phyloP scores from a whole-genome alignment of 768 basidiomycete species.

The Hygrophoropsis aurantiaca region DNA sequence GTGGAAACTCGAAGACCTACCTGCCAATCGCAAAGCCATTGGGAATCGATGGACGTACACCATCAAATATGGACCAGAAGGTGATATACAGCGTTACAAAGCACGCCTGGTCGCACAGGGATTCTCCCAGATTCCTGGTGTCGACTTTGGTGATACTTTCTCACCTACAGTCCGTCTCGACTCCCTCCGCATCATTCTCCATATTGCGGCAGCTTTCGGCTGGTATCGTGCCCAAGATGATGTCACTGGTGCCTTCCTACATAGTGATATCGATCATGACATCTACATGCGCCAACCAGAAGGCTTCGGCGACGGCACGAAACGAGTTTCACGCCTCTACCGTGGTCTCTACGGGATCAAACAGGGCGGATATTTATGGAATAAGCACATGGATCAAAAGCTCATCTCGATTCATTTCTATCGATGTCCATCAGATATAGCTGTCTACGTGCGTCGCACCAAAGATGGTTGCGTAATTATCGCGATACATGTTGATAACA shows the following conservation, averaged over 20 bases:
- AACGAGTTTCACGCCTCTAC: slow-evolving; percentile 19
- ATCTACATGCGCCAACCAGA: slow-evolving; percentile 42
- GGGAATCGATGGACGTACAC: slow-evolving; percentile 1
- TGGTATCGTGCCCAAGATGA: slow-evolving; percentile 10
- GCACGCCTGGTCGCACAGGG: slow-evolving; percentile 43
- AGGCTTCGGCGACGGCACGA: slow-evolving; percentile 28
- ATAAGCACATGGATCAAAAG: slow-evolving; percentile 16
- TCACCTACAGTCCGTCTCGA: slow-evolving; percentile 24
- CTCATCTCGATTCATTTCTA: background rate
- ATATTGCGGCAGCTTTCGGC: slow-evolving; percentile 8
- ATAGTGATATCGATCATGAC: slow-evolving; percentile 20
- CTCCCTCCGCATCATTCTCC: slow-evolving; percentile 19
- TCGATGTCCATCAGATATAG: background rate
- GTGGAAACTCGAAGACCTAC: slow-evolving; percentile 9
- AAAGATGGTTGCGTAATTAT: too few relatives aligned
- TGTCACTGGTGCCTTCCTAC: slow-evolving; percentile 7
- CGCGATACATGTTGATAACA: slow-evolving; percentile 7
- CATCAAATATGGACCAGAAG: slow-evolving; percentile 1
- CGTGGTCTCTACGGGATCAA: slow-evolving; percentile 40
- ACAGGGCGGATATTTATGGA: slow-evolving; percentile 35
- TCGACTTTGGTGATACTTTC: slow-evolving; percentile 36
- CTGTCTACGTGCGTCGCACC: background rate
- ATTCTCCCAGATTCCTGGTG: slow-evolving; percentile 35
- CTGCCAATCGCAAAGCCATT: background rate
- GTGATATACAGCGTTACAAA: slow-evolving; percentile 23